Evolutionary conservation across 176 grass and related monocot genomes (phyloP).

Genomic region (Chrysopogon serrulatus): DNA sequence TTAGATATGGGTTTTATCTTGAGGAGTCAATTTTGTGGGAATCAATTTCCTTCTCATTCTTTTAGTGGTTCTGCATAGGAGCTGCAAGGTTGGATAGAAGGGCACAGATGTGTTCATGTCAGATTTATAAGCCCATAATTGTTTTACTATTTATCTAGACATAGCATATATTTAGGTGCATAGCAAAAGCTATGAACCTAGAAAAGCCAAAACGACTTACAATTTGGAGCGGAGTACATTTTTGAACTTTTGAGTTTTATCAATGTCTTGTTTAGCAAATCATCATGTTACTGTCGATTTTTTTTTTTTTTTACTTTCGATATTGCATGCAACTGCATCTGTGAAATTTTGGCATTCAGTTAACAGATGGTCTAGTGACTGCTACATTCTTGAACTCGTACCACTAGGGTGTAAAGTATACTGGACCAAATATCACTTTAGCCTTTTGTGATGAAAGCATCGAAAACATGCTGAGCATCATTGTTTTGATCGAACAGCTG

Average conservation of each 20-base stretch:
- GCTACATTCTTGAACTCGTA: neutral
- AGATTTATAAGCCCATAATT: neutral
- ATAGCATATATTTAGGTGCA: no score
- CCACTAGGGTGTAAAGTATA: neutral
- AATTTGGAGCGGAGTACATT: neutral
- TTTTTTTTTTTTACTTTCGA: neutral
- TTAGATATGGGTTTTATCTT: neutral
- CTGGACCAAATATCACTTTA: neutral
- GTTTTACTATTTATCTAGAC: no score
- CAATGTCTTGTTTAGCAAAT: neutral
- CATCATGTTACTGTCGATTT: neutral
- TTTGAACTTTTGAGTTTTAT: neutral
- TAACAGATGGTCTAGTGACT: neutral
- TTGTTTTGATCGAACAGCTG: neutral
- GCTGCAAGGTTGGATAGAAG: neutral
- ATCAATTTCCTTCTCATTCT: neutral
- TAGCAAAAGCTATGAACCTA: no score
- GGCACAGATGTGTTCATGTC: neutral
- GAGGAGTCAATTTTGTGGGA: neutral
- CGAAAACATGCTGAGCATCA: neutral
- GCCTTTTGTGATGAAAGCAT: neutral
- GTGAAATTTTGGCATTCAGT: neutral
- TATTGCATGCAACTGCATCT: neutral
- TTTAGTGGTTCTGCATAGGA: neutral
- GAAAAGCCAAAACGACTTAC: neutral